phyloP scores from a whole-genome alignment of 768 basidiomycete species.

The Tulasnella sp. region DNA sequence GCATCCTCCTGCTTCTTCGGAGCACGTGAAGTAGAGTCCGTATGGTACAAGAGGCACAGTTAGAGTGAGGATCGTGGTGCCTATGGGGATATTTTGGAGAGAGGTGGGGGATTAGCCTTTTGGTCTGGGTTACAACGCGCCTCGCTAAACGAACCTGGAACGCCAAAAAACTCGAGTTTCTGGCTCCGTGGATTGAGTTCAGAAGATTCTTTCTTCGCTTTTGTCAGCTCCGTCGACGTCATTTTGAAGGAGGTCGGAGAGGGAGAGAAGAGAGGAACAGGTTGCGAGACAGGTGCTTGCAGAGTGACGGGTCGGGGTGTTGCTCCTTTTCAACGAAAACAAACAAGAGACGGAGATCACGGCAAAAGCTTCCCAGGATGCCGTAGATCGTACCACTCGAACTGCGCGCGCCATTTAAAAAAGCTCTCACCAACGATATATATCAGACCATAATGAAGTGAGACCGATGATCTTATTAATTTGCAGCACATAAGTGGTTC shows the following conservation, averaged over 20 bases:
- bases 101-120: background rate
- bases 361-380: background rate
- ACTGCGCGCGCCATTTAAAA: background rate
- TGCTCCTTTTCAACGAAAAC: background rate
- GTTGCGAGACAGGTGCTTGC: no score
- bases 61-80: slow-evolving; percentile 42
- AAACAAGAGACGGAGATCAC: background rate
- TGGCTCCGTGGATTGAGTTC: slow-evolving; percentile 23
- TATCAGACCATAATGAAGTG: background rate
- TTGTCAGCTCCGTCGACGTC: no score
- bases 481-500: background rate
- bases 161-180: slow-evolving; percentile 25
- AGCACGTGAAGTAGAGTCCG: slow-evolving; percentile 68
- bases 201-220: no score
- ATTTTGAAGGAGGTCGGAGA: no score
- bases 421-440: background rate
- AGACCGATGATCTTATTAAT: background rate
- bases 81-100: slow-evolving; percentile 17
- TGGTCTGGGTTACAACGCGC: background rate
- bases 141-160: background rate
- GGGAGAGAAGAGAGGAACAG: no score
- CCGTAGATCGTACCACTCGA: background rate
- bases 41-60: slow-evolving; percentile 66
- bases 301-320: no score
- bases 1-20: slow-evolving; percentile 61